Percentiles rank a stretch among this genome's conserved stretches.
Evolutionary conservation across 2,329 filamentous ascomycete genomes (phyloP).

Genomic region (Chaetomiaceae sp.): DNA sequence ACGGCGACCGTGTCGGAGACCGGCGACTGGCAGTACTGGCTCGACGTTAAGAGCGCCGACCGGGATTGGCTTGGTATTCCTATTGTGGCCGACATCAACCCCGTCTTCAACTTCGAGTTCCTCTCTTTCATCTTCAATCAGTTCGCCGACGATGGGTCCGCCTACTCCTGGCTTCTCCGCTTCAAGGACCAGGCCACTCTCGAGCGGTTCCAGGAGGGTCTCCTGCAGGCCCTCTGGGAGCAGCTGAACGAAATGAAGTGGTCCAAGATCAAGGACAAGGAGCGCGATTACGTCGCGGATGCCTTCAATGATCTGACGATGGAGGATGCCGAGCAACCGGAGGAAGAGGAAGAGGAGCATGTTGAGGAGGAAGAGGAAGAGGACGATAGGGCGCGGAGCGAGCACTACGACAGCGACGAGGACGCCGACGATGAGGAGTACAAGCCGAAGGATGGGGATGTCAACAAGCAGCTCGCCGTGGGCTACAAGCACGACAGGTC

Average conservation of each 20-base stretch:
- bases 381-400: slow-evolving; percentile 49
- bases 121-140: slow-evolving; percentile 99
- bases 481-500: slow-evolving; percentile 96
- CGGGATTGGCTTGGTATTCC: slow-evolving; percentile 82
- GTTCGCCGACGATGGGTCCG: slow-evolving; percentile 78
- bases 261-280: slow-evolving; percentile 85
- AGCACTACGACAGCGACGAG: slow-evolving; percentile 53
- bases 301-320: slow-evolving; percentile 92
- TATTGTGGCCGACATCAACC: slow-evolving; percentile 86
- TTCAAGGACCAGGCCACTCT: slow-evolving; percentile 79
- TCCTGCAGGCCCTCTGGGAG: slow-evolving; percentile 96
- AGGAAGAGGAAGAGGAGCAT: slow-evolving; percentile 37
- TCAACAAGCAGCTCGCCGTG: slow-evolving; percentile 90
- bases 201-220: slow-evolving; percentile 83
- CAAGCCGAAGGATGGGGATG: slow-evolving; percentile 61
- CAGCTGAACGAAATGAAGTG: slow-evolving; percentile 92
- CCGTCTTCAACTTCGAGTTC: slow-evolving; percentile 98
- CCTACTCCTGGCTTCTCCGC: slow-evolving; percentile 90
- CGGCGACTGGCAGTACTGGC: slow-evolving; percentile 91
- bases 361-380: slow-evolving; percentile 52
- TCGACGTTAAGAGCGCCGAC: slow-evolving; percentile 71
- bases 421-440: slow-evolving; percentile 76
- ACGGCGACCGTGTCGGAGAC: slow-evolving; percentile 77
- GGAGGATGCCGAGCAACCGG: slow-evolving; percentile 63
- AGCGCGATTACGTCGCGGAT: slow-evolving; percentile 89